phyloP scores from a whole-genome alignment of 345 rosid species.

The Cardamine chenopodiifolia region DNA sequence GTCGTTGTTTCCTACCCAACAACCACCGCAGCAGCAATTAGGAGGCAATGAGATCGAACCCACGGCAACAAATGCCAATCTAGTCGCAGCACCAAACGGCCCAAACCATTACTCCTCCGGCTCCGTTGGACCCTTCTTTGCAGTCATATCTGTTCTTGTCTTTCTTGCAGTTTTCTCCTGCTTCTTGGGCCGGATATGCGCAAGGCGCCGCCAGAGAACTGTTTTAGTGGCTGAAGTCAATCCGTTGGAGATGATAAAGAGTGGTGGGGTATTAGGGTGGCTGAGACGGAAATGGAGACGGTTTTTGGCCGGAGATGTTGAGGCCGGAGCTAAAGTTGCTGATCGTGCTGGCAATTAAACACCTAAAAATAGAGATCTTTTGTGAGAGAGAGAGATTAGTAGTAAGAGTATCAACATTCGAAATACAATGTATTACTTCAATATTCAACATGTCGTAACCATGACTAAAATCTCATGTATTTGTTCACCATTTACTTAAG shows the following conservation, averaged over 20 bases:
- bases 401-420: background rate
- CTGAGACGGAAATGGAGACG: constrained; percentile 41
- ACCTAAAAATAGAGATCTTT: constrained; percentile 8
- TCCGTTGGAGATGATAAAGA: constrained; percentile 50
- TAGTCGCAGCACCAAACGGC: constrained; percentile 26
- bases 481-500: background rate
- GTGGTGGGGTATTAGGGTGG: constrained; percentile 54
- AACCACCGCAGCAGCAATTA: constrained; percentile 35
- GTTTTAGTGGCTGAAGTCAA: constrained; percentile 23
- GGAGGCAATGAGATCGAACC: constrained; percentile 30
- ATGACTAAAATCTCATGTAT: background rate
- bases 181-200: constrained; percentile 57
- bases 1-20: constrained; percentile 33
- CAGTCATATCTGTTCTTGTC: constrained; percentile 56
- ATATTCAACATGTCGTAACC: background rate
- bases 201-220: constrained; percentile 11
- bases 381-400: background rate
- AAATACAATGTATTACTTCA: background rate
- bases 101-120: constrained; percentile 49
- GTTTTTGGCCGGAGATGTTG: constrained; percentile 49
- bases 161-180: constrained; percentile 65
- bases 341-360: constrained; percentile 27
- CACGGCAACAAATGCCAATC: constrained; percentile 24
- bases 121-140: constrained; percentile 76
- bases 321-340: constrained; percentile 50